A percentile compares a stretch with the other conserved stretches of the same genome.
Evolutionary conservation across 2,329 filamentous ascomycete genomes (phyloP).

Genomic region (Aspergillus sp.): DNA sequence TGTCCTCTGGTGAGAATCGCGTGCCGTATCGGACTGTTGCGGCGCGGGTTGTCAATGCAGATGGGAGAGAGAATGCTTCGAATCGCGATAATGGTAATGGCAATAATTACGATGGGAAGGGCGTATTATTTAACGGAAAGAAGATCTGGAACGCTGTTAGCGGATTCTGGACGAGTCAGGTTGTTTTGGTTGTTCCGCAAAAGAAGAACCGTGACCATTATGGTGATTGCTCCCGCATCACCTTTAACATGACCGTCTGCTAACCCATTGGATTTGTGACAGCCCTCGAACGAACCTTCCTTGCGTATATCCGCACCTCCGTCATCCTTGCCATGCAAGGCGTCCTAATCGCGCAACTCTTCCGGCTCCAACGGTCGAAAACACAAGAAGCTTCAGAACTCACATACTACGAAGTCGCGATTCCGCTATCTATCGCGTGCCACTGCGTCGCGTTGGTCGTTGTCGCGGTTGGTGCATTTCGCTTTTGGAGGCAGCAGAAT

Average conservation of each 20-base stretch:
- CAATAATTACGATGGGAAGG: slow-evolving; percentile 1
- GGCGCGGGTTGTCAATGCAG: too few species aligned
- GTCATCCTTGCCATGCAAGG: slow-evolving; percentile 62
- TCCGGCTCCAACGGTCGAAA: slow-evolving; percentile 45
- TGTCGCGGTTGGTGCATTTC: slow-evolving; percentile 48
- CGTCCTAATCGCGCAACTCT: slow-evolving; percentile 61
- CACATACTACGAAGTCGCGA: slow-evolving; percentile 55
- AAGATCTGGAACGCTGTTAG: slow-evolving; percentile 55
- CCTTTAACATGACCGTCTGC: too few species aligned
- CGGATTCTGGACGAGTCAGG: slow-evolving; percentile 71
- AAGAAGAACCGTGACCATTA: slow-evolving; percentile 38
- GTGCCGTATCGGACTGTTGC: slow-evolving; percentile 15
- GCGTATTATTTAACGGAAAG: slow-evolving; percentile 32
- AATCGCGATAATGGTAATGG: too few species aligned
- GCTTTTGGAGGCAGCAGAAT: slow-evolving; percentile 57
- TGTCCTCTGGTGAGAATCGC: slow-evolving; percentile 29
- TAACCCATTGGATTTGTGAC: not conserved
- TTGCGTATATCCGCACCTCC: slow-evolving; percentile 66
- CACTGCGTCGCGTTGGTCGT: slow-evolving; percentile 48
- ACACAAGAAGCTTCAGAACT: slow-evolving; percentile 38
- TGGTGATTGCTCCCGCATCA: slow-evolving; percentile 18
- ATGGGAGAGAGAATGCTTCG: not conserved
- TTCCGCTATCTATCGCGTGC: slow-evolving; percentile 47
- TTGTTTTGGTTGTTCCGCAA: slow-evolving; percentile 32
- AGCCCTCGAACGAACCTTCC: slow-evolving; percentile 70